These are phyloP conservation scores for Lolium perenne DNA, from an alignment of 176 grass and related monocot species.

Conservation along the genomic window DNA sequence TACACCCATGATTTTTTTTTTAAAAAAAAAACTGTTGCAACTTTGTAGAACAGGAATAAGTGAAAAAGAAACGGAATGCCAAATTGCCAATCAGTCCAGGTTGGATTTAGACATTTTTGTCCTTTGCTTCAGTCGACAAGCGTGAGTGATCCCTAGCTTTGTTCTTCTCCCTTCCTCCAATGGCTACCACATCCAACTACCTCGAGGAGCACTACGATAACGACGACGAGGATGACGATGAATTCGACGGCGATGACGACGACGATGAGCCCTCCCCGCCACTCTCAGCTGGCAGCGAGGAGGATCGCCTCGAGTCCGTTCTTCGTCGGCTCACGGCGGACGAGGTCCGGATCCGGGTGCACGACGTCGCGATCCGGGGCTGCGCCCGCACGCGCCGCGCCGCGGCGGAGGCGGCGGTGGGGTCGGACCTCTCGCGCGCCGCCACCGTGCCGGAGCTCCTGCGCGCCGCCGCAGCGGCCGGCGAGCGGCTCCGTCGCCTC, in stretches of 20 bases:
- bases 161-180: not conserved
- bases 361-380: constrained; percentile 67
- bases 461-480: constrained; percentile 63
- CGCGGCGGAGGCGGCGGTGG: constrained; percentile 67
- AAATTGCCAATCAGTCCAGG: not conserved
- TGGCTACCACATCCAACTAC: constrained; percentile 36
- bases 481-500: constrained; percentile 64
- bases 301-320: constrained; percentile 51
- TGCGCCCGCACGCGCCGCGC: constrained; percentile 59
- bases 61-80: not conserved
- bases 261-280: not conserved
- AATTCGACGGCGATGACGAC: constrained; percentile 33
- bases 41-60: not conserved
- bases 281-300: constrained; percentile 10
- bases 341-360: constrained; percentile 76
- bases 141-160: constrained; percentile 11
- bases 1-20: not conserved
- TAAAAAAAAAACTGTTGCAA: not conserved
- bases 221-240: constrained; percentile 22
- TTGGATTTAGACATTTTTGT: constrained; percentile 4
- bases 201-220: constrained; percentile 8
- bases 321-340: constrained; percentile 67
- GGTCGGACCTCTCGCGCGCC: constrained; percentile 57
- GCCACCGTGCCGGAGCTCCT: constrained; percentile 78
- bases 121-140: constrained; percentile 1